These are phyloP conservation scores for Oryza coarctata DNA, from an alignment of 176 grass and related monocot genomes.

Conservation along the genomic window DNA sequence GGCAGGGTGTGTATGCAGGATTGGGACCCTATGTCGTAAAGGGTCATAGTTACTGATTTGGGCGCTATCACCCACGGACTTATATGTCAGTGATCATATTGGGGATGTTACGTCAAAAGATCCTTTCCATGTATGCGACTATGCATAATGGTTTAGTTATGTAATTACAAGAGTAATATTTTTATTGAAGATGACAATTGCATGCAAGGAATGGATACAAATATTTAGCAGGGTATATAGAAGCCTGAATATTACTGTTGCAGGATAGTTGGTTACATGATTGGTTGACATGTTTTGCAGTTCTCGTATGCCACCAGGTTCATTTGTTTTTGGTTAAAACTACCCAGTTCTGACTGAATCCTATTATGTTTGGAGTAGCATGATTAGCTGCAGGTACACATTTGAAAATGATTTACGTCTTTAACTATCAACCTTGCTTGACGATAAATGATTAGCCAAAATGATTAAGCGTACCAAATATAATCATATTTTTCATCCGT, in stretches of 20 bases:
- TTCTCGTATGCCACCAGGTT: not conserved
- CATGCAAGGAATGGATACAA: not conserved
- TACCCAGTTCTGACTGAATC: not conserved
- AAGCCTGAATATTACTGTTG: not conserved
- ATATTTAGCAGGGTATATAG: not conserved
- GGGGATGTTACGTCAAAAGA: too few species aligned
- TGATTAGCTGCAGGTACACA: slow-evolving; percentile 3
- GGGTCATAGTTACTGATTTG: too few species aligned
- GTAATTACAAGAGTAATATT: not conserved
- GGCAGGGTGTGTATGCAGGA: too few species aligned
- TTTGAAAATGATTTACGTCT: slow-evolving; percentile 22
- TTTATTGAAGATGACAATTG: not conserved
- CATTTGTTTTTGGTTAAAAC: not conserved
- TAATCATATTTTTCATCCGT: not conserved
- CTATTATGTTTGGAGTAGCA: not conserved
- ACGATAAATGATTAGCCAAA: slow-evolving; percentile 35
- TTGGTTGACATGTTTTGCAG: not conserved
- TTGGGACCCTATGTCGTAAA: too few species aligned
- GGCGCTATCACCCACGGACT: too few species aligned
- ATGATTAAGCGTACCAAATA: slow-evolving; percentile 34
- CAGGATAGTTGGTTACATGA: not conserved
- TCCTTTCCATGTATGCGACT: too few species aligned
- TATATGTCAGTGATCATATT: too few species aligned
- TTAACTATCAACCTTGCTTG: slow-evolving; percentile 25
- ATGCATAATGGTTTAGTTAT: too few species aligned